A percentile compares a stretch with the other conserved stretches of the same genome.
These are phyloP conservation scores for Euphorbia tirucalli DNA, from an alignment of 345 rosid genomes.

Conservation along the genomic window DNA sequence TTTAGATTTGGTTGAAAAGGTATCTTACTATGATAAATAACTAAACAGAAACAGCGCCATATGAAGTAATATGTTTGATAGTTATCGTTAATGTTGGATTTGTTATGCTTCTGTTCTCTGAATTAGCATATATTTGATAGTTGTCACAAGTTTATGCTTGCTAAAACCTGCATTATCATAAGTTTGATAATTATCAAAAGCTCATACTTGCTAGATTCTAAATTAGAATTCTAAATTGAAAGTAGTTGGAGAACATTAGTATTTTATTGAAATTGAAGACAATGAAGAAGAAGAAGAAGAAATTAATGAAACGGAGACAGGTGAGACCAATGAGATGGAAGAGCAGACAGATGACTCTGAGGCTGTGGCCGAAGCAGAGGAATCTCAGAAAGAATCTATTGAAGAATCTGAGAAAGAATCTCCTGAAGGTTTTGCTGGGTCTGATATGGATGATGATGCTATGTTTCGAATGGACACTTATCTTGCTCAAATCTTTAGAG, in stretches of 20 bases:
- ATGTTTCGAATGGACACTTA: conserved; percentile 96
- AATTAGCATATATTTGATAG: background rate
- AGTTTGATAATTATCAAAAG: no score
- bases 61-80: background rate
- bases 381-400: no score
- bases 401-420: conserved; percentile 40
- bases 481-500: conserved; percentile 84
- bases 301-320: conserved; percentile 60
- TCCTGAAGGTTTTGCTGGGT: conserved; percentile 66
- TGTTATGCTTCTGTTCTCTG: background rate
- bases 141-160: background rate
- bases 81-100: background rate
- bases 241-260: conserved; percentile 29
- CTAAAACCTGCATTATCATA: background rate
- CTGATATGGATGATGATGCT: conserved; percentile 95
- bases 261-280: conserved; percentile 76
- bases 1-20: conserved; percentile 75
- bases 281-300: conserved; percentile 72
- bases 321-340: conserved; percentile 69
- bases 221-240: no score
- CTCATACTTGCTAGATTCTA: background rate
- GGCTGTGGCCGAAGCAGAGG: conserved; percentile 47
- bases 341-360: conserved; percentile 81
- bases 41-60: background rate
- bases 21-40: conserved; percentile 22